Conservation (phyloP, 108 stramenopile species). For the Cafeteria roenbergensis region DNA sequence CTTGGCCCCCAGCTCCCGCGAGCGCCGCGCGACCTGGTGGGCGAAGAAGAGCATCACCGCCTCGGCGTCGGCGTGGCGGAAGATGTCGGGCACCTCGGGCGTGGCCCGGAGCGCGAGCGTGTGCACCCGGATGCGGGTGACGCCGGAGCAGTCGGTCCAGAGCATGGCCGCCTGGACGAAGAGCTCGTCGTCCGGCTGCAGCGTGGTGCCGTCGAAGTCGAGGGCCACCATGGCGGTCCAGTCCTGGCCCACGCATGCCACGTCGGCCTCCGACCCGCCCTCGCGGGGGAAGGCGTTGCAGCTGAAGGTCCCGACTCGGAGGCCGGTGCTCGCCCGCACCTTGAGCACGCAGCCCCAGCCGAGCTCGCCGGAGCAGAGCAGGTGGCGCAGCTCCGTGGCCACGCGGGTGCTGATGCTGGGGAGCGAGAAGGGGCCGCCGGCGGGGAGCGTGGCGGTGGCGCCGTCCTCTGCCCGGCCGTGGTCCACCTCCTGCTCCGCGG, state of each 20-base stretch:
- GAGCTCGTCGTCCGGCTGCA: not conserved
- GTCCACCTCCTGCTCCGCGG: too few species aligned
- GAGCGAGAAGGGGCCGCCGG: too few species aligned
- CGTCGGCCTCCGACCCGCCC: slow-evolving; percentile 5
- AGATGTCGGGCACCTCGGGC: slow-evolving; percentile 1
- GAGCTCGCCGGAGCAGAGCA: not conserved
- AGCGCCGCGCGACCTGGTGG: not conserved
- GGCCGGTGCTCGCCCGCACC: not conserved
- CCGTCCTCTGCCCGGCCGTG: too few species aligned
- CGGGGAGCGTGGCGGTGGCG: too few species aligned
- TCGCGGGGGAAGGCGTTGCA: not conserved
- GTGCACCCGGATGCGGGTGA: slow-evolving; percentile 25
- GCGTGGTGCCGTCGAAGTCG: slow-evolving; percentile 2
- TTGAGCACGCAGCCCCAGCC: not conserved
- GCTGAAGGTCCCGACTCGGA: not conserved
- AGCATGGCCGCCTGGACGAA: slow-evolving; percentile 24
- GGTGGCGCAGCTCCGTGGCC: too few species aligned
- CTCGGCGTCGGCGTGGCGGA: slow-evolving; percentile 17
- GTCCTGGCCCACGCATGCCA: slow-evolving; percentile 5
- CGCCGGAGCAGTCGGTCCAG: slow-evolving; percentile 14
- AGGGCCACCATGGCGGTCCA: slow-evolving; percentile 5
- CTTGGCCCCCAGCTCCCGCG: not conserved
- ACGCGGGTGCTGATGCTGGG: too few species aligned
- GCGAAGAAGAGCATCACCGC: slow-evolving; percentile 6
- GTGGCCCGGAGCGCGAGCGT: slow-evolving; percentile 14